A percentile compares a stretch with the other conserved stretches of the same genome.
These are phyloP conservation scores for Zygotorulaspora danielsina DNA, from an alignment of 805 yeast species.

Conservation along the genomic window DNA sequence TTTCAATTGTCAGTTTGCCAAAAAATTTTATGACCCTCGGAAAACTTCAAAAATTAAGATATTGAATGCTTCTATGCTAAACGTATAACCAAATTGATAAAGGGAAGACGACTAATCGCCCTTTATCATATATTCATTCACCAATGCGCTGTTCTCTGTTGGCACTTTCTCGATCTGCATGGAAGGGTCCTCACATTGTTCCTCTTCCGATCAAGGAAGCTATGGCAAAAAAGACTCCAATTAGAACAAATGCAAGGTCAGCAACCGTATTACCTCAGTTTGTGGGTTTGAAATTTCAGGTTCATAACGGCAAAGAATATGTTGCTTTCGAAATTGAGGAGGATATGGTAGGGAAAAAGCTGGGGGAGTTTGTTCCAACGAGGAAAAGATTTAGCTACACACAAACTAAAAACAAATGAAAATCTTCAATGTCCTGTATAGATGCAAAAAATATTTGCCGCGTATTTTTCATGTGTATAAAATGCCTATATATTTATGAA, in stretches of 20 bases:
- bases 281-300: slow-evolving; percentile 90
- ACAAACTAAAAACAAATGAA: slow-evolving; percentile 57
- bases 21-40: too few species aligned
- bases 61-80: too few species aligned
- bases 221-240: slow-evolving; percentile 70
- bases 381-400: slow-evolving; percentile 83
- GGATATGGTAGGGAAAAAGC: slow-evolving; percentile 93
- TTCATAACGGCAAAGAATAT: slow-evolving; percentile 94
- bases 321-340: slow-evolving; percentile 83
- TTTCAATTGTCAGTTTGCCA: too few species aligned
- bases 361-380: slow-evolving; percentile 95
- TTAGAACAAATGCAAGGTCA: slow-evolving; percentile 91
- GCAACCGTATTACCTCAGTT: slow-evolving; percentile 95
- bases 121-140: not conserved
- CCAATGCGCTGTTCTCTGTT: slow-evolving; percentile 28
- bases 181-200: slow-evolving; percentile 87
- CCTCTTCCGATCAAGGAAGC: slow-evolving; percentile 93
- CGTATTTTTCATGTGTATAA: not conserved
- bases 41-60: too few species aligned
- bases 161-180: slow-evolving; percentile 48
- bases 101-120: too few species aligned
- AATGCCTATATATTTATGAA: slow-evolving; percentile 7
- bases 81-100: too few species aligned
- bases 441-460: not conserved
- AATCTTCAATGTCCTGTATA: slow-evolving; percentile 8